A percentile compares a stretch with the other conserved stretches of the same genome.
phyloP scores from a whole-genome alignment of 139 green algal genomes.

The Coelastrella sp. region DNA sequence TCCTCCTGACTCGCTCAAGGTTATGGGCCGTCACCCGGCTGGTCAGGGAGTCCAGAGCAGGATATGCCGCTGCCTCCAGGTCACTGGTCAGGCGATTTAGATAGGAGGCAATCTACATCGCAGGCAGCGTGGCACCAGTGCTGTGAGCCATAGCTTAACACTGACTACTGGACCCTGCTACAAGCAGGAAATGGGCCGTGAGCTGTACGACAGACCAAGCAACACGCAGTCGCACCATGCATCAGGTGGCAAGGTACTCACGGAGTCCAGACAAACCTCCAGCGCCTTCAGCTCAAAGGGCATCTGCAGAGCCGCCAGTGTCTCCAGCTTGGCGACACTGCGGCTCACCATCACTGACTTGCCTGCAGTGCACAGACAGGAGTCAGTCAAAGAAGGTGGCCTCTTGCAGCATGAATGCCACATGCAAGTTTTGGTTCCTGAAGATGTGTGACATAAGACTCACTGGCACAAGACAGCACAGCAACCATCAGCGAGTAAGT shows the following conservation, averaged over 20 bases:
- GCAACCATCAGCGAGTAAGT: no score
- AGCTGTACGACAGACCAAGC: neutral
- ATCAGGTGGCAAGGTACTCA: conserved; percentile 3
- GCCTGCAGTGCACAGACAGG: neutral
- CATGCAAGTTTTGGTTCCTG: neutral
- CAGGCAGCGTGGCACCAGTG: neutral
- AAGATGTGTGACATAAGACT: neutral
- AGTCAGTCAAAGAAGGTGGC: neutral
- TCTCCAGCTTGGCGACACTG: conserved; percentile 38
- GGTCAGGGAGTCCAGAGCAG: conserved; percentile 89
- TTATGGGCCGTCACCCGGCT: conserved; percentile 83
- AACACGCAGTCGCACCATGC: neutral
- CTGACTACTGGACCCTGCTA: no score
- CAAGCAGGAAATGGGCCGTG: no score
- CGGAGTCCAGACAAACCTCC: conserved; percentile 65
- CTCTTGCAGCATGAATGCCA: neutral
- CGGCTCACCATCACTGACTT: conserved; percentile 7
- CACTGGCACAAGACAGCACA: no score
- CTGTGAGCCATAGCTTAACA: neutral
- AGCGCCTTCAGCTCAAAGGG: conserved; percentile 68
- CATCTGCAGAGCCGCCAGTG: conserved; percentile 43
- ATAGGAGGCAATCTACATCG: conserved; percentile 66
- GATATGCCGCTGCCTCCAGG: conserved; percentile 86
- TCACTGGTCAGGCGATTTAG: conserved; percentile 82
- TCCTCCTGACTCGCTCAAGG: conserved; percentile 90